Evolutionary conservation across 495 filamentous ascomycete species (phyloP).

Genomic region (Aspergillus wentii): DNA sequence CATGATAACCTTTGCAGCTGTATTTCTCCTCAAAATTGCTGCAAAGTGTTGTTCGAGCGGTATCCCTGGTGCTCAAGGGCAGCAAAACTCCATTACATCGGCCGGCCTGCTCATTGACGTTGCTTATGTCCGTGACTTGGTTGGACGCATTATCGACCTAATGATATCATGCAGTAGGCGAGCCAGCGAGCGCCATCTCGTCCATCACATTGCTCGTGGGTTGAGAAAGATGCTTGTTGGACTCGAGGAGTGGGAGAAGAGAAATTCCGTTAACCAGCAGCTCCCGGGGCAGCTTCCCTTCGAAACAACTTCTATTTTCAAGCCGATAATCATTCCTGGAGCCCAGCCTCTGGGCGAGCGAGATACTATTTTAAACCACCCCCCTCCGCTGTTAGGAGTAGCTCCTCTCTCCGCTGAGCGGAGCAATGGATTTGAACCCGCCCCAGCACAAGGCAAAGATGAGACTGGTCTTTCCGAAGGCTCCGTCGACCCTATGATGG

Average conservation of each 20-base stretch:
- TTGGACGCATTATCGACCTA: slow-evolving; percentile 41
- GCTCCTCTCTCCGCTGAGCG: slow-evolving; percentile 43
- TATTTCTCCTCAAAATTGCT: slow-evolving; percentile 51
- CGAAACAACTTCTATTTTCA: slow-evolving; percentile 32
- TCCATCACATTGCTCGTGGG: slow-evolving; percentile 48
- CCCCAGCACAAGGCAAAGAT: slow-evolving; percentile 16
- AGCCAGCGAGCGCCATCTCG: slow-evolving; percentile 49
- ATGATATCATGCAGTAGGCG: slow-evolving; percentile 44
- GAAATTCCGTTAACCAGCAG: slow-evolving; percentile 20
- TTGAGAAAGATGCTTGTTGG: slow-evolving; percentile 49
- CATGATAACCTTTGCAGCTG: slow-evolving; percentile 54
- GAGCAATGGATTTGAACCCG: slow-evolving; percentile 28
- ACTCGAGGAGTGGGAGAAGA: slow-evolving; percentile 43
- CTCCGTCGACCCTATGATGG: slow-evolving; percentile 44
- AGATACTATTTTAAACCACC: slow-evolving; percentile 37
- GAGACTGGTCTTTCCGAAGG: slow-evolving; percentile 38
- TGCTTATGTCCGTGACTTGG: slow-evolving; percentile 38
- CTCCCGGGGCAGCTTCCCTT: slow-evolving; percentile 14
- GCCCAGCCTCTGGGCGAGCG: slow-evolving; percentile 36
- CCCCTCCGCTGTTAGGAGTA: slow-evolving; percentile 36
- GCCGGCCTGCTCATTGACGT: slow-evolving; percentile 38
- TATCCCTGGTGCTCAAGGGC: slow-evolving; percentile 16
- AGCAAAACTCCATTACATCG: slow-evolving; percentile 40
- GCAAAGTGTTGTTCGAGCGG: slow-evolving; percentile 38
- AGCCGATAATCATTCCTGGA: slow-evolving; percentile 34